Evolutionary conservation across 2,329 filamentous ascomycete genomes (phyloP).

Genomic region (Penicillium psychrosexuale): DNA sequence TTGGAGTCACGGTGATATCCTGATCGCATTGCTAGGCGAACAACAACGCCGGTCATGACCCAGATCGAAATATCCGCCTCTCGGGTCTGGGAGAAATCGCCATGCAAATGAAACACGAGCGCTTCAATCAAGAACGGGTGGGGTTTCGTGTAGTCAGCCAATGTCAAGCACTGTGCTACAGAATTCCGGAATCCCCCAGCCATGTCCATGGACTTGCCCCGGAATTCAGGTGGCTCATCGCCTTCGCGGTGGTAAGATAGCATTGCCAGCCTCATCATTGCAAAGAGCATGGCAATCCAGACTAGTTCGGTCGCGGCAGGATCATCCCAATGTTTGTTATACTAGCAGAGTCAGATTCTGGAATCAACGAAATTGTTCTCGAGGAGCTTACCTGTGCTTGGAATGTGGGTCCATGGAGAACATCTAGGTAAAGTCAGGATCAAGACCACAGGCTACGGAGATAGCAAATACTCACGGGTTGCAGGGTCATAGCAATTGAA

Average conservation of each 20-base stretch:
- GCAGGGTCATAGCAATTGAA: constrained; percentile 76
- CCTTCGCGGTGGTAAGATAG: constrained; percentile 61
- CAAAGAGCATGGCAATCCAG: constrained; percentile 62
- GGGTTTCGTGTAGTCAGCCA: constrained; percentile 63
- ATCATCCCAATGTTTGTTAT: constrained; percentile 61
- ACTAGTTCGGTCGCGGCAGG: constrained; percentile 56
- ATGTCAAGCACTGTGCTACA: constrained; percentile 61
- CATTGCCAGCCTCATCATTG: constrained; percentile 63
- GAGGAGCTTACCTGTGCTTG: constrained; percentile 59
- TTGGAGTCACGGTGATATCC: constrained; percentile 62
- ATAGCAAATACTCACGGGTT: constrained; percentile 49
- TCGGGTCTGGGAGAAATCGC: constrained; percentile 57
- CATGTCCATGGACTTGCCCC: constrained; percentile 52
- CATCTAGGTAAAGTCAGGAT: constrained; percentile 43
- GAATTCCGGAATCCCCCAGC: constrained; percentile 48
- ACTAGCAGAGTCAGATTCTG: constrained; percentile 40
- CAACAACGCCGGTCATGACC: constrained; percentile 59
- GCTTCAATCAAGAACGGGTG: constrained; percentile 60
- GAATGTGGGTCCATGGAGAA: constrained; percentile 82
- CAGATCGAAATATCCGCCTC: constrained; percentile 61
- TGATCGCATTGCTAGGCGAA: constrained; percentile 63
- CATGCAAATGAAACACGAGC: constrained; percentile 59
- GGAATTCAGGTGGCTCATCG: constrained; percentile 62
- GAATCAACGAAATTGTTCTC: neutral
- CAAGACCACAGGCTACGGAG: neutral